Conservation (phyloP, 805 yeast genomes). For the Kluyveromyces starmeri region DNA sequence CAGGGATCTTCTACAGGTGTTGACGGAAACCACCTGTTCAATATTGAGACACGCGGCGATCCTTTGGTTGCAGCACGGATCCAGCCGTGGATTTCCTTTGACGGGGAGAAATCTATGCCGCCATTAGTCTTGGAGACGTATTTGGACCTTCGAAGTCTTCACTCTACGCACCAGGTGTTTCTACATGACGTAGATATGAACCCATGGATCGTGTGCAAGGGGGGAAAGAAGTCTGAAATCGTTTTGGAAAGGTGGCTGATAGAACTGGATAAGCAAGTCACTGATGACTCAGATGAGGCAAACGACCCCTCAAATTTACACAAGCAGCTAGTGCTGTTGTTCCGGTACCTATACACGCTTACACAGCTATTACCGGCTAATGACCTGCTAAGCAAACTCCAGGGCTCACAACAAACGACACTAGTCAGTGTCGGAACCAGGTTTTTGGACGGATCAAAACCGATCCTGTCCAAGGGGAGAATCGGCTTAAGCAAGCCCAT, state of each 20-base stretch:
- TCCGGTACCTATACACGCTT: conserved; percentile 65
- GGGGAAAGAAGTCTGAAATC: conserved; percentile 66
- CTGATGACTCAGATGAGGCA: conserved; percentile 13
- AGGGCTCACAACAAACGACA: conserved; percentile 23
- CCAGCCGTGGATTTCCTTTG: conserved; percentile 59
- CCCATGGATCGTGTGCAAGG: conserved; percentile 50
- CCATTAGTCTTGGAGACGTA: conserved; percentile 84
- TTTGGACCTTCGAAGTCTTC: conserved; percentile 53
- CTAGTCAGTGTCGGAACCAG: conserved; percentile 46
- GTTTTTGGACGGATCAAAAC: conserved; percentile 65
- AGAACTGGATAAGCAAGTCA: conserved; percentile 47
- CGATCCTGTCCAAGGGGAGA: conserved; percentile 74
- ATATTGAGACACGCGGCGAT: conserved; percentile 9
- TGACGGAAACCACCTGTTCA: conserved; percentile 13
- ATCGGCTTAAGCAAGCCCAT: conserved; percentile 72
- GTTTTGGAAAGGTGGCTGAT: conserved; percentile 91
- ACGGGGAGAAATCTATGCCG: conserved; percentile 40
- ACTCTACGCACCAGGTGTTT: conserved; percentile 49
- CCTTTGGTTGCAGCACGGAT: conserved; percentile 16
- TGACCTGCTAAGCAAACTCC: conserved; percentile 39
- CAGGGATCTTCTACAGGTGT: conserved; percentile 11
- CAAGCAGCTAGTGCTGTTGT: conserved; percentile 62
- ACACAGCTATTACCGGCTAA: conserved; percentile 64
- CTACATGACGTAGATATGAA: conserved; percentile 46
- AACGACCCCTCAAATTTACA: conserved; percentile 60